Percentiles rank a stretch among this genome's conserved stretches.
Evolutionary conservation across 1,139 yeast species (phyloP).

Genomic region (Geotrichum bryndzae): DNA sequence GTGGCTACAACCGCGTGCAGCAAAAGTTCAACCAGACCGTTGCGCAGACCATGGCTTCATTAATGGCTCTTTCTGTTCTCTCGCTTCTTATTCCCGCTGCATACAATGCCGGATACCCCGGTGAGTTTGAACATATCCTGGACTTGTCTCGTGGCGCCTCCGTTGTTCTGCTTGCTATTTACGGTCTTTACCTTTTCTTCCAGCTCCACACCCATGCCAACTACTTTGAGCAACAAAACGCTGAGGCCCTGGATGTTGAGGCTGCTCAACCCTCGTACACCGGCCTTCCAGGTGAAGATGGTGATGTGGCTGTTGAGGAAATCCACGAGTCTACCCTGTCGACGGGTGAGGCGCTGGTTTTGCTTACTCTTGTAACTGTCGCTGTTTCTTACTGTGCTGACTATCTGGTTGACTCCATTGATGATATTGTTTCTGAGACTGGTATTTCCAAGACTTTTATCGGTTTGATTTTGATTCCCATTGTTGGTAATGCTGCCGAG

Average conservation of each 20-base stretch:
- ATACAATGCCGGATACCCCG: conserved; percentile 75
- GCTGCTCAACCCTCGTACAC: conserved; percentile 22
- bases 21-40: conserved; percentile 92
- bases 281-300: conserved; percentile 14
- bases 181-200: conserved; percentile 71
- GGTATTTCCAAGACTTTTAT: conserved; percentile 91
- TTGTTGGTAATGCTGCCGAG: conserved; percentile 99
- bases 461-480: conserved; percentile 88
- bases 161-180: conserved; percentile 64
- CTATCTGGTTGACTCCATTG: conserved; percentile 86
- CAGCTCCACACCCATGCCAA: conserved; percentile 81
- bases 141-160: conserved; percentile 86
- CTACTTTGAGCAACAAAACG: conserved; percentile 42
- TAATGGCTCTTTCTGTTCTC: conserved; percentile 84
- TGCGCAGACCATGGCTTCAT: conserved; percentile 93
- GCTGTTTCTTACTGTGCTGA: conserved; percentile 92
- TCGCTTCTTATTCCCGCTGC: conserved; percentile 93
- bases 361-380: conserved; percentile 59
- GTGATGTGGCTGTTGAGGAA: conserved; percentile 28
- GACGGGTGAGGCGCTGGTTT: conserved; percentile 27
- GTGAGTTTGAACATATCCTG: conserved; percentile 40
- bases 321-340: conserved; percentile 26
- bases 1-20: conserved; percentile 83
- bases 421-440: conserved; percentile 71
- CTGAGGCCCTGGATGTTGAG: background rate